Evolutionary conservation across 768 basidiomycete genomes (phyloP).

Genomic region (Saitozyma podzolica): DNA sequence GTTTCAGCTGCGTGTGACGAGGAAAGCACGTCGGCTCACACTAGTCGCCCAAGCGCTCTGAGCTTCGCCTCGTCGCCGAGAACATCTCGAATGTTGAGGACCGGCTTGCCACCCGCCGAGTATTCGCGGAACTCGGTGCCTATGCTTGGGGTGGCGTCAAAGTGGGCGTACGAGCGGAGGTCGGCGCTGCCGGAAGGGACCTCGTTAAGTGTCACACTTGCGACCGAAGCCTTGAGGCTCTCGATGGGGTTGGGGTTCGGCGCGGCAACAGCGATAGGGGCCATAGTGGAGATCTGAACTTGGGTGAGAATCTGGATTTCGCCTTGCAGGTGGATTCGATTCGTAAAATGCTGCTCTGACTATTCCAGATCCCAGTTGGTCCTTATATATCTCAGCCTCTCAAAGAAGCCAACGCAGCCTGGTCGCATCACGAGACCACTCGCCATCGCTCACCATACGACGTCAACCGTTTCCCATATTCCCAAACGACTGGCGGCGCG

Average conservation of each 20-base stretch:
- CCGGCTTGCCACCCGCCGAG: slow-evolving; percentile 22
- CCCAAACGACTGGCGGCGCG: no score
- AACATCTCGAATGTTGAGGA: slow-evolving; percentile 21
- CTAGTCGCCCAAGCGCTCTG: slow-evolving; percentile 32
- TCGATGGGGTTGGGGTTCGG: neutral
- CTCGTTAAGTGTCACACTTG: neutral
- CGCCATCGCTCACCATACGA: no score
- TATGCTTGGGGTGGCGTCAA: slow-evolving; percentile 58
- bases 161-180: slow-evolving; percentile 29
- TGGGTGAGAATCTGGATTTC: no score
- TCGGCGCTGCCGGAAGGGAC: slow-evolving; percentile 6
- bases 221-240: neutral
- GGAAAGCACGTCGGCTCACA: slow-evolving; percentile 21
- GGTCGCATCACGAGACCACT: no score
- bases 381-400: no score
- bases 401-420: no score
- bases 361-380: no score
- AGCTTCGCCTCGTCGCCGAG: slow-evolving; percentile 24
- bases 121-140: slow-evolving; percentile 58
- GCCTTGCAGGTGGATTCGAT: no score
- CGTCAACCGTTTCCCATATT: no score
- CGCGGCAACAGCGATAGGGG: neutral
- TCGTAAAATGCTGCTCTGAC: no score
- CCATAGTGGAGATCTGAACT: no score
- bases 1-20: neutral